These are phyloP conservation scores for Talaromyces sp. DNA, from an alignment of 2,329 filamentous ascomycete species.

Conservation along the genomic window DNA sequence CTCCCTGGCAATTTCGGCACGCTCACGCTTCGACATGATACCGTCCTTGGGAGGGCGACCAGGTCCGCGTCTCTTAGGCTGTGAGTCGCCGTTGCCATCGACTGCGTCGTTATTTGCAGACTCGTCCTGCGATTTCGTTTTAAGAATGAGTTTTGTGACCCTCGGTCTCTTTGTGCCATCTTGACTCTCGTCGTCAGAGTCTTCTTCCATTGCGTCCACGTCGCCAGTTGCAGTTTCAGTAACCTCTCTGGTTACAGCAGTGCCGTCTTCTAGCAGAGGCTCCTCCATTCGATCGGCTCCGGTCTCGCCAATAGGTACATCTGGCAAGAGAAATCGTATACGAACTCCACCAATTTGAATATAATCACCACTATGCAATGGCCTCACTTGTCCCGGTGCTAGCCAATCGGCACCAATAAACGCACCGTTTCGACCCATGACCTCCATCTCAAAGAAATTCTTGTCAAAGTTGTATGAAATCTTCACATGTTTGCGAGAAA, in stretches of 20 bases:
- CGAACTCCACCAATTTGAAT: constrained; percentile 59
- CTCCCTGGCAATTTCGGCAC: constrained; percentile 52
- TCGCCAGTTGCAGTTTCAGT: constrained; percentile 32
- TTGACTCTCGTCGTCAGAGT: constrained; percentile 30
- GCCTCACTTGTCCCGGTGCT: constrained; percentile 45
- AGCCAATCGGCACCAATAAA: constrained; percentile 53
- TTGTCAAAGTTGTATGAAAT: constrained; percentile 59
- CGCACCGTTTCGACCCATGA: constrained; percentile 58
- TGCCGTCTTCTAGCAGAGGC: constrained; percentile 33
- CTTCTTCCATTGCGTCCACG: constrained; percentile 11
- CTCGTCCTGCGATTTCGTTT: constrained; percentile 15
- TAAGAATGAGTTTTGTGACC: constrained; percentile 23
- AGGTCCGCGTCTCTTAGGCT: constrained; percentile 50
- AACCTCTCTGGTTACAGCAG: constrained; percentile 23
- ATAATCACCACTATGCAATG: constrained; percentile 55
- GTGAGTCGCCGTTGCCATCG: constrained; percentile 34
- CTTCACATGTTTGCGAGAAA: constrained; percentile 60
- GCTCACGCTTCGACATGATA: constrained; percentile 63
- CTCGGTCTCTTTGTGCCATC: constrained; percentile 9
- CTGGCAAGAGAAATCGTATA: constrained; percentile 56
- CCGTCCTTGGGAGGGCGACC: constrained; percentile 65
- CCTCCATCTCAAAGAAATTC: constrained; percentile 56
- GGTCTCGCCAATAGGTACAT: constrained; percentile 47
- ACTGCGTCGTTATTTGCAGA: constrained; percentile 26
- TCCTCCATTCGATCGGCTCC: constrained; percentile 47